A percentile compares a stretch with the other conserved stretches of the same genome.
Conservation (phyloP, 2,329 filamentous ascomycete species). For the Sordariomycetes sp. region DNA sequence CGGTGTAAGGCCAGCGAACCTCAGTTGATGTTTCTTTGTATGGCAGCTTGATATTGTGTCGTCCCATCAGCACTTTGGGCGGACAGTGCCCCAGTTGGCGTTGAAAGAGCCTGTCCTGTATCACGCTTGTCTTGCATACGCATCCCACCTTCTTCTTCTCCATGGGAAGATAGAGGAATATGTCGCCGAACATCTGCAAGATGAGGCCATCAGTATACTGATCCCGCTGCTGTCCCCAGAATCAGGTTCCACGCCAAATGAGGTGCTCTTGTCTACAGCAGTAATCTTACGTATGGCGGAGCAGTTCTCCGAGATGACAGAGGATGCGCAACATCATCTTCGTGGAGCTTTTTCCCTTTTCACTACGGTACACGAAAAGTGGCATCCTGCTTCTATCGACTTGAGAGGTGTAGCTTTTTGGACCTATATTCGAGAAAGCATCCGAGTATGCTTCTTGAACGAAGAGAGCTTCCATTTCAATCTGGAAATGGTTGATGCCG, state of each 20-base stretch:
- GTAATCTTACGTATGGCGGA: slow-evolving; percentile 5
- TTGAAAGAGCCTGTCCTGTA: slow-evolving; percentile 1
- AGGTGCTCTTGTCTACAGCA: slow-evolving; percentile 2
- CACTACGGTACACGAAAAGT: neutral
- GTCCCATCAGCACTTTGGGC: neutral
- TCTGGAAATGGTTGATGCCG: slow-evolving; percentile 9
- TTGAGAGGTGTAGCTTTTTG: slow-evolving; percentile 2
- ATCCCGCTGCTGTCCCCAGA: slow-evolving; percentile 1
- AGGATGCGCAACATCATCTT: slow-evolving; percentile 3
- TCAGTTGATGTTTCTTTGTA: too few relatives aligned
- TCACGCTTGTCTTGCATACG: slow-evolving; percentile 3
- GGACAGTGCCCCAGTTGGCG: neutral
- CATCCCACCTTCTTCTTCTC: slow-evolving; percentile 1
- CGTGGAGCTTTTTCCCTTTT: slow-evolving; percentile 2
- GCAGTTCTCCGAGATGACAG: slow-evolving; percentile 3
- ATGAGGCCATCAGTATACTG: neutral
- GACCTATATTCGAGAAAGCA: slow-evolving; percentile 3
- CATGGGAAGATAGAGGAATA: neutral
- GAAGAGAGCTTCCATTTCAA: slow-evolving; percentile 3
- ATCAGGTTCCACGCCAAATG: neutral
- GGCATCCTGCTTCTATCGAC: neutral
- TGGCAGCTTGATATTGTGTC: slow-evolving; percentile 1
- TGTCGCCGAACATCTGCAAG: neutral
- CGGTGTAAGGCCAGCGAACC: too few relatives aligned
- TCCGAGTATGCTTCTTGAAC: slow-evolving; percentile 3